Evolutionary conservation across 257 asterid species (phyloP).

Genomic region (Solanum tacnaense): DNA sequence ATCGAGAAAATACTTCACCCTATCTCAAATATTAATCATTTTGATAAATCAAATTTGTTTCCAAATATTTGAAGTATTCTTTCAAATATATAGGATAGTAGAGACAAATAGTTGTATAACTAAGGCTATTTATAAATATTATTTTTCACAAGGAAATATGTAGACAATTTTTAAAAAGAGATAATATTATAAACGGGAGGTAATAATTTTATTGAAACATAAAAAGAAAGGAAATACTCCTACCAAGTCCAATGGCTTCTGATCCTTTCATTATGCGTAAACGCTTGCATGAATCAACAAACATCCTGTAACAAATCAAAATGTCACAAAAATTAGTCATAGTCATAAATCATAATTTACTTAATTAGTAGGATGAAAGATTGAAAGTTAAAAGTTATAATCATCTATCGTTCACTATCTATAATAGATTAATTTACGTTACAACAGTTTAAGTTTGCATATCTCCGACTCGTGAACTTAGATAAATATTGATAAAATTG

Average conservation of each 20-base stretch:
- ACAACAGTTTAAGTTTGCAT: no score
- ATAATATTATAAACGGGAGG: not conserved
- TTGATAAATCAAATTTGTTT: not conserved
- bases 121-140: not conserved
- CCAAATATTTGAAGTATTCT: not conserved
- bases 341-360: not conserved
- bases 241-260: constrained; percentile 50
- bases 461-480: not conserved
- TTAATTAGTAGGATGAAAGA: not conserved
- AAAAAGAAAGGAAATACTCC: not conserved
- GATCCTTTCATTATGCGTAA: constrained; percentile 44
- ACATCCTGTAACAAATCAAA: constrained; percentile 18
- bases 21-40: not conserved
- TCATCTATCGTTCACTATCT: not conserved
- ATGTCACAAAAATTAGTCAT: not conserved
- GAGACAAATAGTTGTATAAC: not conserved
- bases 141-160: not conserved
- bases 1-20: not conserved
- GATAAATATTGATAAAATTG: not conserved
- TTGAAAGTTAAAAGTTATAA: no score
- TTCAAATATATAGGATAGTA: not conserved
- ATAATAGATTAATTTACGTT: not conserved
- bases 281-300: constrained; percentile 45
- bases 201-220: not conserved
- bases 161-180: not conserved